Conservation (phyloP, 352 stramenopile genomes). For the Pythium brachiatum region DNA sequence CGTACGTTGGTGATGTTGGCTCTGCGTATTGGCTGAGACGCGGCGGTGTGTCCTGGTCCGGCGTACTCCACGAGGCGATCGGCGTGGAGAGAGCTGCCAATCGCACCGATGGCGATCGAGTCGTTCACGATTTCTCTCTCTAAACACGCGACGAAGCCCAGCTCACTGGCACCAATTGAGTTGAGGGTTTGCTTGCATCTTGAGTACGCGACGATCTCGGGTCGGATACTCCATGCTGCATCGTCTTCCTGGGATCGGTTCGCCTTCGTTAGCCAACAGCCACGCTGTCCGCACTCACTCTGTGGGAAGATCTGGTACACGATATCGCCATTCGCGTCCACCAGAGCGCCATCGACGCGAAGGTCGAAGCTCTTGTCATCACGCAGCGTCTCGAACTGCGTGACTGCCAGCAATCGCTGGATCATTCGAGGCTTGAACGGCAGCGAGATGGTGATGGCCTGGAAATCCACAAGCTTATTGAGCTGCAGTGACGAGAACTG, state of each 20-base stretch:
- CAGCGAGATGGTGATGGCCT: conserved; percentile 17
- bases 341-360: background rate
- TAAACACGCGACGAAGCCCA: conserved; percentile 2
- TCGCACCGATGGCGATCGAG: conserved; percentile 15
- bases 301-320: conserved; percentile 18
- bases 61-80: conserved; percentile 17
- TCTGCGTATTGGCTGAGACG: conserved; percentile 2
- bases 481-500: conserved; percentile 13
- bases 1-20: conserved; percentile 23
- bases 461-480: background rate
- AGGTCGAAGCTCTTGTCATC: conserved; percentile 8
- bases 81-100: conserved; percentile 7
- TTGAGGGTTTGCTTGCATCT: conserved; percentile 10
- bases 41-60: background rate
- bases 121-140: conserved; percentile 9
- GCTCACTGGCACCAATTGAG: conserved; percentile 5
- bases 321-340: conserved; percentile 7
- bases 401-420: background rate
- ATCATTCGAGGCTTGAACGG: conserved; percentile 13
- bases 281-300: conserved; percentile 15
- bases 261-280: conserved; percentile 19
- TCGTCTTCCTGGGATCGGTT: conserved; percentile 7
- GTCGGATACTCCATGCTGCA: conserved; percentile 5
- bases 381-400: conserved; percentile 15
- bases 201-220: conserved; percentile 16